Conservation (phyloP, 106 monocot genomes). For the Acanthochlamys bracteata region DNA sequence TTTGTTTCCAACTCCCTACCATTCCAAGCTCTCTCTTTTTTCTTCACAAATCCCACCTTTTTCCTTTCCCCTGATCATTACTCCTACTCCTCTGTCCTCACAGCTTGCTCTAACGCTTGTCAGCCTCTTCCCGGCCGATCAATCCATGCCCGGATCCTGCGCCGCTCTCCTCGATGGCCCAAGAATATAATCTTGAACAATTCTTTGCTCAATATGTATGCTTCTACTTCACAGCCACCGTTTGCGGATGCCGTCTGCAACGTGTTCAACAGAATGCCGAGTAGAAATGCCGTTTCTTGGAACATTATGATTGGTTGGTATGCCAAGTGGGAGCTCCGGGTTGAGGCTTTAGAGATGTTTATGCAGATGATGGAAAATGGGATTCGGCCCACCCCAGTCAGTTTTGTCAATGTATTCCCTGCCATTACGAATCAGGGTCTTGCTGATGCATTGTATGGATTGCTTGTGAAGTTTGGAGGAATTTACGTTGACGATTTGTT, state of each 20-base stretch:
- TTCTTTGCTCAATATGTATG: constrained; percentile 84
- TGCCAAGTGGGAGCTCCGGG: constrained; percentile 14
- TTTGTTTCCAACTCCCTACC: constrained; percentile 71
- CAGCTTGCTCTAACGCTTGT: constrained; percentile 52
- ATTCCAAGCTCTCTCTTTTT: constrained; percentile 55
- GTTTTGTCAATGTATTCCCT: constrained; percentile 72
- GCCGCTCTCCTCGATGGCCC: constrained; percentile 14
- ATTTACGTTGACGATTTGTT: constrained; percentile 37
- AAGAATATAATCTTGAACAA: constrained; percentile 56
- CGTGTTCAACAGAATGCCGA: constrained; percentile 72
- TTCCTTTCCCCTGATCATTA: constrained; percentile 39
- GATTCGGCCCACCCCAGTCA: constrained; percentile 42
- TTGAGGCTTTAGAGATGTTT: constrained; percentile 40
- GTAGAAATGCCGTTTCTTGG: constrained; percentile 74
- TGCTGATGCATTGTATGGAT: constrained; percentile 28
- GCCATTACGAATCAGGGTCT: constrained; percentile 11
- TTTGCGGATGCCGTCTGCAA: constrained; percentile 9
- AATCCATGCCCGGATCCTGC: constrained; percentile 64
- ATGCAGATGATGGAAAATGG: constrained; percentile 40
- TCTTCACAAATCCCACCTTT: constrained; percentile 26
- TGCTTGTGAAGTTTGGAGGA: constrained; percentile 48
- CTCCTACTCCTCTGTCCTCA: constrained; percentile 79
- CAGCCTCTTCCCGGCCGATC: constrained; percentile 52
- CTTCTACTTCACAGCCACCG: constrained; percentile 6
- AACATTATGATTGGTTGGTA: constrained; percentile 79